Conservation (phyloP, 2,329 filamentous ascomycete species). For the Geosmithia morbida region DNA sequence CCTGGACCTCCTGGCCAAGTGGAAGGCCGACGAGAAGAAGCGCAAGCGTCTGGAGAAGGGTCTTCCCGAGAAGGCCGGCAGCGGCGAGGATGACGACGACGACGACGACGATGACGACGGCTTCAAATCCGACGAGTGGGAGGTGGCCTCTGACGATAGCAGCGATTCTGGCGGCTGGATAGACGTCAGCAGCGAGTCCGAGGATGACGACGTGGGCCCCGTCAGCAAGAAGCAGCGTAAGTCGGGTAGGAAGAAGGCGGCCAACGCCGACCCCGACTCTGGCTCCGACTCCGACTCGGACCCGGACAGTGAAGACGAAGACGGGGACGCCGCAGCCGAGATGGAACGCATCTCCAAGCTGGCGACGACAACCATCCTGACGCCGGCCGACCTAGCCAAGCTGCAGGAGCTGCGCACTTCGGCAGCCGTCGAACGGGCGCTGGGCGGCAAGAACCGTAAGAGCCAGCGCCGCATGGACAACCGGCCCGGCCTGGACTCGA, state of each 20-base stretch:
- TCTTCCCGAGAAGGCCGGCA: constrained; percentile 42
- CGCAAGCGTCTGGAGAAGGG: constrained; percentile 58
- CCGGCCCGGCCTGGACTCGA: constrained; percentile 18
- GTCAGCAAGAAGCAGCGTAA: constrained; percentile 27
- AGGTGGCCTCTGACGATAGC: constrained; percentile 44
- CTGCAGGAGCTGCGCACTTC: constrained; percentile 73
- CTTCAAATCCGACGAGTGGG: constrained; percentile 43
- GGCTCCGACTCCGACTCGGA: neutral
- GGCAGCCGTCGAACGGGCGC: constrained; percentile 53
- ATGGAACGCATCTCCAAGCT: constrained; percentile 50
- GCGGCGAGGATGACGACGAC: constrained; percentile 37
- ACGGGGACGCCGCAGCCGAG: constrained; percentile 26
- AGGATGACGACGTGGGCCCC: constrained; percentile 61
- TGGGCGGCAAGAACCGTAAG: constrained; percentile 31
- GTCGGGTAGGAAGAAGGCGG: constrained; percentile 5
- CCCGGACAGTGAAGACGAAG: constrained; percentile 8
- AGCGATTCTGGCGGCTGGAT: constrained; percentile 83
- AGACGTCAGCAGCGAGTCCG: constrained; percentile 73
- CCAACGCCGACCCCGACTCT: neutral
- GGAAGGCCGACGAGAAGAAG: constrained; percentile 80
- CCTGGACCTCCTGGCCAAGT: constrained; percentile 78
- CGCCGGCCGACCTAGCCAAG: constrained; percentile 90
- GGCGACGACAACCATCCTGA: constrained; percentile 87
- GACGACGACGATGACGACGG: constrained; percentile 47
- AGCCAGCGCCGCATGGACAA: neutral